These are phyloP conservation scores for Yamadazyma dendronema DNA, from an alignment of 1,139 yeast genomes.

Conservation along the genomic window DNA sequence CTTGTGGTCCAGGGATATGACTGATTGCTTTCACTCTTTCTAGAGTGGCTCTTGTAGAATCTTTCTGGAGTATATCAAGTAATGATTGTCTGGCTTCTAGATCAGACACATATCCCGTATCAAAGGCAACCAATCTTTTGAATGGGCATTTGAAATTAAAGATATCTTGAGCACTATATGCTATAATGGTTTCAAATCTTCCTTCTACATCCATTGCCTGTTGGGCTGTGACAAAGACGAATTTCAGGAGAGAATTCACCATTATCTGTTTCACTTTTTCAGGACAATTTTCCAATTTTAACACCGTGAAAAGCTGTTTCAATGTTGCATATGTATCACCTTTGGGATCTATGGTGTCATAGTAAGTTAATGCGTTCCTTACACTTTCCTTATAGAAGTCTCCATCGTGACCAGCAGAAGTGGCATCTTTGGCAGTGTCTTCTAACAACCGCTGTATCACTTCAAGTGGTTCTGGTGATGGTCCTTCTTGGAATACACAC, in stretches of 20 bases:
- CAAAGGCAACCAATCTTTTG: not conserved
- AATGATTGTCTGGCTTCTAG: too few species aligned
- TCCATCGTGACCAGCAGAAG: constrained; percentile 31
- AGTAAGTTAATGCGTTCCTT: constrained; percentile 6
- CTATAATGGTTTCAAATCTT: constrained; percentile 9
- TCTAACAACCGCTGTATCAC: constrained; percentile 18
- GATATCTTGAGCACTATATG: constrained; percentile 10
- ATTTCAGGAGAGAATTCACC: constrained; percentile 4
- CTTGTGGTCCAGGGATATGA: not conserved
- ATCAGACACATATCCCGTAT: too few species aligned
- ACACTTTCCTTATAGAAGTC: constrained; percentile 4
- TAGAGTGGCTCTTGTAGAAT: not conserved
- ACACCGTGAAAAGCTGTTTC: constrained; percentile 4
- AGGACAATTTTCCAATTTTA: constrained; percentile 8
- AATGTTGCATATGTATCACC: constrained; percentile 1
- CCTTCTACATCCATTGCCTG: constrained; percentile 3
- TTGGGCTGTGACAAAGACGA: constrained; percentile 5
- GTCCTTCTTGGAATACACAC: not conserved
- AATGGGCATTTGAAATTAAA: not conserved
- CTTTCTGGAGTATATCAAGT: not conserved
- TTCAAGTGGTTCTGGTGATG: constrained; percentile 6
- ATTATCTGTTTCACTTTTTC: constrained; percentile 7
- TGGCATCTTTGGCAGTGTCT: constrained; percentile 32
- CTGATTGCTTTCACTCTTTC: not conserved
- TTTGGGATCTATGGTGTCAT: constrained; percentile 5